Evolutionary conservation across 352 stramenopile species (phyloP), one percentile per base, ranked within the genome.

Genomic region (Phytophthora sp.): DNA sequence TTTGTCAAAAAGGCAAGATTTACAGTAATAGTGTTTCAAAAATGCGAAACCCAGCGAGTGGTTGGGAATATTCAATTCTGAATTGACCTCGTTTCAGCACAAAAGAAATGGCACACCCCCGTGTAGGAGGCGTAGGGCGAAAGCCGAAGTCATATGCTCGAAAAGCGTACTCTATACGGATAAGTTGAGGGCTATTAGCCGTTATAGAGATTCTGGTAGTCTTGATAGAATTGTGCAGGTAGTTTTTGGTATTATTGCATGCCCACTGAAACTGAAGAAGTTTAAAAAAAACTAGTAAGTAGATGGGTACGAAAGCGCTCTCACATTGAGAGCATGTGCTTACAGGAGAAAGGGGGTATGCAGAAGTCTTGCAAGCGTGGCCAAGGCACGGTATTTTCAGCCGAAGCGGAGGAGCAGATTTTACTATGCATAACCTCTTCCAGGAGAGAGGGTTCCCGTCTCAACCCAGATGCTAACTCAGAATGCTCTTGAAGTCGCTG

Each of bases 401-500:
- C 35, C 1, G 35, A 42, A 20, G 35, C 13, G 13, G 35, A 42
- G 16, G 12, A 42, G 15, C 35, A 23, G 16, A 42, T 42, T 21
- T 2, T 42, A 20, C 4, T 42, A 20, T 42, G 35, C 13, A 42
- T 42, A 21, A 42, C 4, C 2, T 42, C 16, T 11, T 42, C 35
- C 9, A 12, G 35, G 9, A 12, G 35, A 23, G 31, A 38, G 16
- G 31, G 31, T 11, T n/a, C 2, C 16, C 31, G 46, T 58, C 7
- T 53, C 47, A 23, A 33, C 38, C 21, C 23, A 18, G 21, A 66
- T 59, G 47, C 4, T 58, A 29, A 16, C 23, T n/a, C 46, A 11
- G n/a, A 66, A 59, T 46, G 36, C 26, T 33, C 24, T 44, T 11
- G 47, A 59, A 35, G 27, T 66, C 7, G 58, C 29, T 13, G 9